Base-by-base conservation (phyloP, 495 filamentous ascomycete species). In the Hapsidospora chrysogenum region DNA sequence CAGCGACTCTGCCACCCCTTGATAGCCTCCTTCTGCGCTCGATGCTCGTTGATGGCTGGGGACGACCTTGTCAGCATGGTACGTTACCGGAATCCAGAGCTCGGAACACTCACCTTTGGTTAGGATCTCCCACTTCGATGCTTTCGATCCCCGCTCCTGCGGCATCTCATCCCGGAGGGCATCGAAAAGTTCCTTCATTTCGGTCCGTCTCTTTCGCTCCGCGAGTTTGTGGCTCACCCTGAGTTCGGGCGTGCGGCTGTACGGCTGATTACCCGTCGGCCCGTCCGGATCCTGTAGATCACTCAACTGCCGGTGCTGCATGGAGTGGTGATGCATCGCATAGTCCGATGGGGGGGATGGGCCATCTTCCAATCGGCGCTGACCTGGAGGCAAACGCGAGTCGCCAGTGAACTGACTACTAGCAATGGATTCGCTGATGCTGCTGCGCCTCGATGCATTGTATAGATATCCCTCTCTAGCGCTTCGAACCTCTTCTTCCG, bases 41-140 rank as follows among this genome's bases (percentile, higher is more conserved):
- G 51, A 45, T 72, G 75, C 42, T 74, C 65, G 19, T 57, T 47
- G 17, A 70, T 70, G n/a, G 68, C 68, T 72, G 35, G 20, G 14
- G 11, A 22, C 2, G 3, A 22, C 28, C n/a, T 15, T 15, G 18
- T 38, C 22, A 38, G 36, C 26, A n/a, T 29, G 7, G 17, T 18
- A 18, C 4, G 8, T 34, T 11, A 34, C 11, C 13, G n/a, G 10
- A 18, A 10, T 13, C n/a, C 6, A 22, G 18, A n/a, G 1, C 1
- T 11, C 13, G 14, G 7, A 5, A 33, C 10, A 44, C 60, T 23
- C 65, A 92, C 85, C 82, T 69, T 87, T 85, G 8, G 83, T 92
- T n/a, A 99, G 54, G 22, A 93, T 92, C 48, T 99, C 89, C 92
- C 92, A 99, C 56, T 99, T 99, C 49, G 85, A 94, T 3, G 87